A percentile compares a stretch with the other conserved stretches of the same genome.
These are phyloP conservation scores for Myochromella boudieri DNA, from an alignment of 768 basidiomycete species.

Conservation along the genomic window DNA sequence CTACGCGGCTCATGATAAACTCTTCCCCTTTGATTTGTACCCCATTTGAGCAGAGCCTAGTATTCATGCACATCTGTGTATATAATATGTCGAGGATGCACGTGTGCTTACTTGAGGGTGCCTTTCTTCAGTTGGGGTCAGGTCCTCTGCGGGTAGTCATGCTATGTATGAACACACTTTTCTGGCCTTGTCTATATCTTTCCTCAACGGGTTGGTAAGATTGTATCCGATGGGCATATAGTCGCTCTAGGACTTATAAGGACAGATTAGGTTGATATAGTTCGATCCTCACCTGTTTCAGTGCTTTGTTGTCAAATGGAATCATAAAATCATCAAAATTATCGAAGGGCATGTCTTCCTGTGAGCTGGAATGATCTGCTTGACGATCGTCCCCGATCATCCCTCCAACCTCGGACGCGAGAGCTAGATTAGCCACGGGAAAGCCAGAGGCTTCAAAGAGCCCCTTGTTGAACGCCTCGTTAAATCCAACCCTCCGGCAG, in stretches of 20 bases:
- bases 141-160: background rate
- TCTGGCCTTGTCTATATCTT: background rate
- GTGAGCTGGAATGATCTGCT: background rate
- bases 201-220: background rate
- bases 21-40: background rate
- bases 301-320: background rate
- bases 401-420: background rate
- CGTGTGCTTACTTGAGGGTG: background rate
- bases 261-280: too few relatives aligned
- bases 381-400: too few relatives aligned
- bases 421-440: background rate
- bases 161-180: background rate
- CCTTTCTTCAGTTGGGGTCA: background rate
- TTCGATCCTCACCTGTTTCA: background rate
- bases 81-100: background rate
- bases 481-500: background rate
- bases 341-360: background rate
- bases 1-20: background rate
- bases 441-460: conserved; percentile 3
- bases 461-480: background rate
- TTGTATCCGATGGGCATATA: background rate
- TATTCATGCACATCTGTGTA: background rate
- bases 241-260: background rate
- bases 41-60: background rate
- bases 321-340: background rate